These are phyloP conservation scores for Misopates orontium DNA, from an alignment of 257 asterid genomes.

Conservation along the genomic window DNA sequence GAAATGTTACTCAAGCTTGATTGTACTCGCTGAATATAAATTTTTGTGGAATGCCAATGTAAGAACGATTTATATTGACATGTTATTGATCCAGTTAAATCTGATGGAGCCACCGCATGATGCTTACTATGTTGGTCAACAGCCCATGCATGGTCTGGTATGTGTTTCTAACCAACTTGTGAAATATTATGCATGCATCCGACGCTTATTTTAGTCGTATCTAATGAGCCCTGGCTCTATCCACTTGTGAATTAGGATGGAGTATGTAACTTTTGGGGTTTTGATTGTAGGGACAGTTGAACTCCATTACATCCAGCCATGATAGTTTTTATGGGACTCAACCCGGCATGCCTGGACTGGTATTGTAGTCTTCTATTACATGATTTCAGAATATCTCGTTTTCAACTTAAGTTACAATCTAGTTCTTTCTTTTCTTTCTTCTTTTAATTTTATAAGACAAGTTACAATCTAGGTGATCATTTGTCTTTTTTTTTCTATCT, in stretches of 20 bases:
- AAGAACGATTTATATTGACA: slow-evolving; percentile 21
- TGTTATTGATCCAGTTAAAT: slow-evolving; percentile 68
- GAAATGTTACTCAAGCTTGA: slow-evolving; percentile 10
- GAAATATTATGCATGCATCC: background rate
- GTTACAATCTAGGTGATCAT: slow-evolving; percentile 16
- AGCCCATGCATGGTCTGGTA: slow-evolving; percentile 83
- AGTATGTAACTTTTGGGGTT: slow-evolving; percentile 21
- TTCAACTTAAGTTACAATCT: background rate
- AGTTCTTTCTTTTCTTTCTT: no score
- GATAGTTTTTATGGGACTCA: slow-evolving; percentile 74
- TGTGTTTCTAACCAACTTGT: slow-evolving; percentile 17
- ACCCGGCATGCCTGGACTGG: slow-evolving; percentile 74
- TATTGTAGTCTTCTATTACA: slow-evolving; percentile 32
- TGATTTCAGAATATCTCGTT: slow-evolving; percentile 11
- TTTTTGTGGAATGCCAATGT: slow-evolving; percentile 11
- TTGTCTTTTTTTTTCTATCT: slow-evolving; percentile 20
- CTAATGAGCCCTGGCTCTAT: background rate
- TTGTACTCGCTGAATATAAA: background rate
- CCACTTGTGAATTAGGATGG: slow-evolving; percentile 1
- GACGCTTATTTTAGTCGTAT: background rate
- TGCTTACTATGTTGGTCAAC: slow-evolving; percentile 74
- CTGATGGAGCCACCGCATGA: slow-evolving; percentile 97
- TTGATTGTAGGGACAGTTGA: slow-evolving; percentile 71
- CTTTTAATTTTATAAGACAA: no score
- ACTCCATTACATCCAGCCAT: slow-evolving; percentile 64